A percentile compares a stretch with the other conserved stretches of the same genome.
These are phyloP conservation scores for Monosporascus sp. DNA, from an alignment of 2,329 filamentous ascomycete species.

Conservation along the genomic window DNA sequence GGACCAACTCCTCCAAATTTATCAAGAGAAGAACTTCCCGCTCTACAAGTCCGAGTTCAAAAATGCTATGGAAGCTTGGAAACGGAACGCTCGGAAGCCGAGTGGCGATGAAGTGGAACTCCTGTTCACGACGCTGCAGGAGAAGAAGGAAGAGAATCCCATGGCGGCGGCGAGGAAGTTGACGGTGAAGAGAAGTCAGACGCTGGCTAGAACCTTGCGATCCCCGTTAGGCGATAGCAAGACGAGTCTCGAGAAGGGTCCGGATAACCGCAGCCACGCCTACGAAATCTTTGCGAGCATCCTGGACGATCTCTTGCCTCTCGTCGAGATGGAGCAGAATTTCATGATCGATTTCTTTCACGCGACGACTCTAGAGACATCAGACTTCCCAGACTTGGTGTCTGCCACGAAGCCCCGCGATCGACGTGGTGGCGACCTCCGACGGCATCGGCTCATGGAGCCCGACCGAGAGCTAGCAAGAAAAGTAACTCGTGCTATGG, in stretches of 20 bases:
- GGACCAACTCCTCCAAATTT: slow-evolving; percentile 72
- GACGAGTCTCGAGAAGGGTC: slow-evolving; percentile 48
- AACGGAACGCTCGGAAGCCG: slow-evolving; percentile 68
- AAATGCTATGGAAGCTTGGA: slow-evolving; percentile 73
- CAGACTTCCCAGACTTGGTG: slow-evolving; percentile 81
- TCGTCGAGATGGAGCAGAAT: slow-evolving; percentile 91
- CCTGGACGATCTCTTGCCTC: slow-evolving; percentile 73
- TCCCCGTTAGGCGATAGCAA: slow-evolving; percentile 59
- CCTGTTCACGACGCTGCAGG: slow-evolving; percentile 77
- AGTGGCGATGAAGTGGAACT: slow-evolving; percentile 74
- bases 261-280: slow-evolving; percentile 63
- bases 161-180: slow-evolving; percentile 78
- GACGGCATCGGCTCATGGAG: slow-evolving; percentile 73
- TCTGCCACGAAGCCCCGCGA: slow-evolving; percentile 58
- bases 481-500: slow-evolving; percentile 80
- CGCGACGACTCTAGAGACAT: slow-evolving; percentile 73
- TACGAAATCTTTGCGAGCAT: slow-evolving; percentile 78
- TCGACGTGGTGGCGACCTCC: slow-evolving; percentile 68
- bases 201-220: slow-evolving; percentile 67
- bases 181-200: slow-evolving; percentile 91
- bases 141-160: slow-evolving; percentile 77
- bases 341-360: slow-evolving; percentile 98
- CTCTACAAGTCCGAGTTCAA: slow-evolving; percentile 80
- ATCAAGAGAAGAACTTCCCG: slow-evolving; percentile 69
- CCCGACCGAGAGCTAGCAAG: slow-evolving; percentile 83